Evolutionary conservation across 768 basidiomycete species (phyloP), one percentile per base, ranked within the genome.

Genomic region (Leccinum uliginosum): DNA sequence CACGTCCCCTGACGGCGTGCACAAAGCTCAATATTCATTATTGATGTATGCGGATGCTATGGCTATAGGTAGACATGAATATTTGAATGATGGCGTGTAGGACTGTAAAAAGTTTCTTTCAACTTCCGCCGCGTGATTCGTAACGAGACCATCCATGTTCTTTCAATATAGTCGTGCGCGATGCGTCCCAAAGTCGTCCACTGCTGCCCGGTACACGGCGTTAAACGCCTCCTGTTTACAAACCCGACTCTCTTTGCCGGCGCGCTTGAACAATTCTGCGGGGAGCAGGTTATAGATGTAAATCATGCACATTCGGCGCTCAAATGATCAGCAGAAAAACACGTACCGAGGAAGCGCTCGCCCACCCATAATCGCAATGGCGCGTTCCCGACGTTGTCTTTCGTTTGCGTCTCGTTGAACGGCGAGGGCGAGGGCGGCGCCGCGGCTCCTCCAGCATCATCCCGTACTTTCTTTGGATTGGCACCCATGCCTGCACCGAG

Each of bases 311-410:
- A 26, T 45, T n/a, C 40, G 40, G 11, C 54, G 35, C 52, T 30
- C 51, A 0, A 12, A 26, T 9, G 6, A 6, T 24, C 44, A 50
- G 49, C 19, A 6, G 24, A 51, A 12, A 51, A 10, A 53, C 8
- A 50, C 75, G 48, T 45, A 88, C 87, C 87, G 49, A 84, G 71
- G 60, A 82, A 80, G 45, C 86, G 76, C 63, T 90, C 83, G 6
- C 87, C 87, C 11, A 86, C 81, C 89, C 89, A 90, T 50, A 88
- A 65, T 21, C 87, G 74, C 65, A 89, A 66, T 34, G 81, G 80
- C 3, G 80, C 85, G 55, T 88, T 89, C 5, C 87, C 88, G 19
- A 83, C 63, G 3, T 66, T 65, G 50, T 77, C 74, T 11, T 61
- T 64, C 14, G 45, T 65, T 21, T 60, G 61, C 9, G 52, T 44